Conservation (phyloP, 306 rosid genomes). For the Crotalaria pallida region DNA sequence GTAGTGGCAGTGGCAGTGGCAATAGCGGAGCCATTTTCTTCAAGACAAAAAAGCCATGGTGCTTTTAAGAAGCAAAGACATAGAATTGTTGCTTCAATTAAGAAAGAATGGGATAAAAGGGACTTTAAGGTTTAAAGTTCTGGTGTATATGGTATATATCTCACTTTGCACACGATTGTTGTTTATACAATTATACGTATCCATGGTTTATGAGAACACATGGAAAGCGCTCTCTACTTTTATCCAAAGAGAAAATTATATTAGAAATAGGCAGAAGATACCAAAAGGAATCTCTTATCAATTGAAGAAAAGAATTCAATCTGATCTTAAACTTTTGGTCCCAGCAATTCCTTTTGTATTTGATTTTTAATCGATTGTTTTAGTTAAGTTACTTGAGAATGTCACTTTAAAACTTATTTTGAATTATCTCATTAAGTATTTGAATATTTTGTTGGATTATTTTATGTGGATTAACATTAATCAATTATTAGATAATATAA, state of each 20-base stretch:
- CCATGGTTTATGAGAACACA: neutral
- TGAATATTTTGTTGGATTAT: no score
- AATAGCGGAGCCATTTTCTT: neutral
- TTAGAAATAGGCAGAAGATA: neutral
- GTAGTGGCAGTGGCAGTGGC: neutral
- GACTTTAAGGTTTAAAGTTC: neutral
- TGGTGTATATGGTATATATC: neutral
- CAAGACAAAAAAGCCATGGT: constrained; percentile 16
- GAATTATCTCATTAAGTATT: no score
- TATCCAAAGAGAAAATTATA: neutral
- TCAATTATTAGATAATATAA: no score
- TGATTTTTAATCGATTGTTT: neutral
- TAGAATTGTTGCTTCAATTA: constrained; percentile 16
- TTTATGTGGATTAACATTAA: no score
- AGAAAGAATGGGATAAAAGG: neutral
- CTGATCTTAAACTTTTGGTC: neutral
- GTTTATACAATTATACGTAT: neutral
- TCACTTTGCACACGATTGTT: neutral
- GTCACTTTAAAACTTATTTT: no score
- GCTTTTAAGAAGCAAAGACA: constrained; percentile 16
- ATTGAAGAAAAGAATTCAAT: neutral
- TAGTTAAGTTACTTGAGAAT: neutral
- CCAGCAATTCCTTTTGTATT: neutral
- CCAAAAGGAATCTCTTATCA: neutral
- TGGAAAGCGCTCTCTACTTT: neutral